phyloP scores from a whole-genome alignment of 2,329 filamentous ascomycete genomes.

The Boeremia lycopersici region DNA sequence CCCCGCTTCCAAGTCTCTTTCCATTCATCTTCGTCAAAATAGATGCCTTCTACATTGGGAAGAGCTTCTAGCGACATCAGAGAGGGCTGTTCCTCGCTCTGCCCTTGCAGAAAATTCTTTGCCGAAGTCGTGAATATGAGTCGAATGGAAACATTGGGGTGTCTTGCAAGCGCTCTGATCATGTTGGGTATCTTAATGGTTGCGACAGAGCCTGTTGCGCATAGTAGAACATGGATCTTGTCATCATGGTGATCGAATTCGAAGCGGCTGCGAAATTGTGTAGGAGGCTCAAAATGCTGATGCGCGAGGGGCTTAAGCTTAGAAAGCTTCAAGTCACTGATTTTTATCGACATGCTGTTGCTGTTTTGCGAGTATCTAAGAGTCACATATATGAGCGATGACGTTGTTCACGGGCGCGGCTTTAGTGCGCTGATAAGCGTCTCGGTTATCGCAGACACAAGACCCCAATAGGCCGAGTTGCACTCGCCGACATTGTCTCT shows the following conservation, averaged over 20 bases:
- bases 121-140: slow-evolving; percentile 79
- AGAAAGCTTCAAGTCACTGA: slow-evolving; percentile 36
- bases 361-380: background rate
- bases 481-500: too few species aligned
- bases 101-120: slow-evolving; percentile 74
- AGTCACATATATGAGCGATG: slow-evolving; percentile 10
- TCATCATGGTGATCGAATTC: slow-evolving; percentile 37
- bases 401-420: slow-evolving; percentile 6
- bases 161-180: slow-evolving; percentile 59
- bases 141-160: slow-evolving; percentile 74
- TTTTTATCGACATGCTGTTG: slow-evolving; percentile 30
- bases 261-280: slow-evolving; percentile 22
- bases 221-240: slow-evolving; percentile 66
- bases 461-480: background rate
- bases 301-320: slow-evolving; percentile 35
- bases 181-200: slow-evolving; percentile 74
- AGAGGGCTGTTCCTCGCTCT: slow-evolving; percentile 77
- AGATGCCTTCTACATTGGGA: slow-evolving; percentile 79
- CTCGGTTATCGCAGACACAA: slow-evolving; percentile 18
- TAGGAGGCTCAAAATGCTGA: slow-evolving; percentile 25
- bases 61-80: slow-evolving; percentile 64
- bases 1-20: slow-evolving; percentile 76
- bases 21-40: slow-evolving; percentile 89
- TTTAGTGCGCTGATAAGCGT: slow-evolving; percentile 11
- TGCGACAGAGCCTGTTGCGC: slow-evolving; percentile 77